Evolutionary conservation across 2,329 filamentous ascomycete species (phyloP).

Genomic region (Aspergillus tubingensis): DNA sequence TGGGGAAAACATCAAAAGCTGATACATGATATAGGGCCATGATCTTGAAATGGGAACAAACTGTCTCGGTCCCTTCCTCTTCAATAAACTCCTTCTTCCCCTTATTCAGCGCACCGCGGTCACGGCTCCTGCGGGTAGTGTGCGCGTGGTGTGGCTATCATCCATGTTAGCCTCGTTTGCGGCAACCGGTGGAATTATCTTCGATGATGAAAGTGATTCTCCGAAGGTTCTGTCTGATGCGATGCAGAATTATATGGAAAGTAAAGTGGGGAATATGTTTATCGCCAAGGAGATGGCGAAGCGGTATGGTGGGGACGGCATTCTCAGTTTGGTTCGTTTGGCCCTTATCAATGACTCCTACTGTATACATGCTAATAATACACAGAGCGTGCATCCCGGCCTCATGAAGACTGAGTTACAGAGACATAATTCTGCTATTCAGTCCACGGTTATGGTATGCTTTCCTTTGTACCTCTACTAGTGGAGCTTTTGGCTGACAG

Average conservation of each 20-base stretch:
- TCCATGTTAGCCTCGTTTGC: conserved; percentile 24
- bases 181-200: conserved; percentile 17
- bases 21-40: neutral
- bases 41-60: conserved; percentile 42
- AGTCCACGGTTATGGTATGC: no score
- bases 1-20: no score
- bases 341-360: no score
- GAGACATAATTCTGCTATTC: conserved; percentile 14
- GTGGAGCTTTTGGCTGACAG: no score
- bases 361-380: no score
- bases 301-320: conserved; percentile 30
- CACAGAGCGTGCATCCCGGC: conserved; percentile 15
- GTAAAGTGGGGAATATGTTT: conserved; percentile 36
- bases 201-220: conserved; percentile 6
- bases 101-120: conserved; percentile 34
- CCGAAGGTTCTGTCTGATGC: neutral
- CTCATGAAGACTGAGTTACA: conserved; percentile 43
- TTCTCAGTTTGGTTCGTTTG: conserved; percentile 35
- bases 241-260: conserved; percentile 35
- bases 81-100: conserved; percentile 43
- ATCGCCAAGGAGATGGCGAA: conserved; percentile 32
- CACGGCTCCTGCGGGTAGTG: conserved; percentile 21
- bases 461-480: no score
- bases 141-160: conserved; percentile 40
- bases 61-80: conserved; percentile 43